A percentile compares a stretch with the other conserved stretches of the same genome.
phyloP scores from a whole-genome alignment of 2,329 filamentous ascomycete genomes.

The Fusarium sp. region DNA sequence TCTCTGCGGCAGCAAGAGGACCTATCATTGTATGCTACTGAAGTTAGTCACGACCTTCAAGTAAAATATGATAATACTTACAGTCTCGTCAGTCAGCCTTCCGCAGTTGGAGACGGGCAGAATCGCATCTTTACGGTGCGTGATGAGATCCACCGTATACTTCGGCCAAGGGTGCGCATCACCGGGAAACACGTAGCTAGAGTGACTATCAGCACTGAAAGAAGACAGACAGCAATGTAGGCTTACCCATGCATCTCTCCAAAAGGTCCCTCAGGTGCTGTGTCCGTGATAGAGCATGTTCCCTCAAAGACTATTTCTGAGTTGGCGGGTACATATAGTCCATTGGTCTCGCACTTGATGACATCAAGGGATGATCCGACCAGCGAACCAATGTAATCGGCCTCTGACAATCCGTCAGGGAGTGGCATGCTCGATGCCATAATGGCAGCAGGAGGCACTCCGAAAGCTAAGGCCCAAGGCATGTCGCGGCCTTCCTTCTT shows the following conservation, averaged over 20 bases:
- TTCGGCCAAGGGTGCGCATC: background rate
- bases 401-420: conserved; percentile 53
- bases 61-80: background rate
- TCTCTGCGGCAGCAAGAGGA: conserved; percentile 15
- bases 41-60: background rate
- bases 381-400: conserved; percentile 59
- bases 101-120: conserved; percentile 24
- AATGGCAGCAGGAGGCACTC: conserved; percentile 61
- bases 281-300: conserved; percentile 46
- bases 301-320: conserved; percentile 62
- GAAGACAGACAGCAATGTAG: too few relatives aligned
- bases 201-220: background rate
- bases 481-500: conserved; percentile 55
- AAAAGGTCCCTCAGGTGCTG: conserved; percentile 59
- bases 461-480: conserved; percentile 59
- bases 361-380: conserved; percentile 56
- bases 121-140: conserved; percentile 24
- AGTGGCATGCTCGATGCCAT: conserved; percentile 59
- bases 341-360: conserved; percentile 61
- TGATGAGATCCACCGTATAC: conserved; percentile 25
- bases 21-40: conserved; percentile 33
- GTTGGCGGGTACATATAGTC: conserved; percentile 58
- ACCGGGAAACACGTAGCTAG: background rate
- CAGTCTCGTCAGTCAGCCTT: conserved; percentile 10
- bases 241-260: conserved; percentile 51